Percentiles rank a stretch among this genome's conserved stretches.
These are phyloP conservation scores for Tardiomyces depauwii DNA, from an alignment of 1,139 yeast genomes.

Conservation along the genomic window DNA sequence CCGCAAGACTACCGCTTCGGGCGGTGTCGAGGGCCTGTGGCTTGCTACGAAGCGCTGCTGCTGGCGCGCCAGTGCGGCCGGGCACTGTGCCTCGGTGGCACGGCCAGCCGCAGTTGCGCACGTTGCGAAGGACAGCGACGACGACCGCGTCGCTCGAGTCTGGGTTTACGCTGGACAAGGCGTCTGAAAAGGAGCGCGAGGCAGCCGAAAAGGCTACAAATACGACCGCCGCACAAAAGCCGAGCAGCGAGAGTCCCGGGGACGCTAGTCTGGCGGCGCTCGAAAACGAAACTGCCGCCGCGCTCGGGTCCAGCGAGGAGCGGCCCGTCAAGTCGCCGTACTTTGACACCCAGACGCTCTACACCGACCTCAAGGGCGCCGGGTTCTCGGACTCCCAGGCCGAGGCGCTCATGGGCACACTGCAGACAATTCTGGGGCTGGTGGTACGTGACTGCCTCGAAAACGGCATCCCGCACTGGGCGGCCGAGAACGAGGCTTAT, in stretches of 20 bases:
- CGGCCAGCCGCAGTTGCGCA: too few relatives aligned
- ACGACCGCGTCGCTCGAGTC: neutral
- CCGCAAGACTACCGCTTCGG: too few relatives aligned
- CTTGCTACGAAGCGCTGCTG: too few relatives aligned
- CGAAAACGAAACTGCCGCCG: too few relatives aligned
- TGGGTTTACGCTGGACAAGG: neutral
- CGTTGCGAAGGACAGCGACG: neutral
- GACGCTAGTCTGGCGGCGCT: too few relatives aligned
- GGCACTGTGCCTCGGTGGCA: too few relatives aligned
- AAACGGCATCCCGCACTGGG: constrained; percentile 53
- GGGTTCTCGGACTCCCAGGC: constrained; percentile 32
- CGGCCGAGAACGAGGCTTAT: constrained; percentile 76
- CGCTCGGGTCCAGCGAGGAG: neutral
- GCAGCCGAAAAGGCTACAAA: neutral
- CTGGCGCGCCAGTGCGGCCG: too few relatives aligned
- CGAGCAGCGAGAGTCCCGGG: too few relatives aligned
- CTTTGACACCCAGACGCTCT: constrained; percentile 31
- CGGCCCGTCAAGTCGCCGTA: constrained; percentile 11
- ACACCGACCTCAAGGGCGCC: constrained; percentile 24
- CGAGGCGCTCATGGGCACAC: constrained; percentile 26
- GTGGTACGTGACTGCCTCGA: constrained; percentile 46
- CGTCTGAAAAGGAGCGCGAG: neutral
- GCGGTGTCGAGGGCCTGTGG: too few relatives aligned
- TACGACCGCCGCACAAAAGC: neutral
- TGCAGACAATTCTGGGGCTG: constrained; percentile 24